Base-by-base conservation (phyloP, 805 yeast genomes). In the Cyberlindnera maritima region DNA sequence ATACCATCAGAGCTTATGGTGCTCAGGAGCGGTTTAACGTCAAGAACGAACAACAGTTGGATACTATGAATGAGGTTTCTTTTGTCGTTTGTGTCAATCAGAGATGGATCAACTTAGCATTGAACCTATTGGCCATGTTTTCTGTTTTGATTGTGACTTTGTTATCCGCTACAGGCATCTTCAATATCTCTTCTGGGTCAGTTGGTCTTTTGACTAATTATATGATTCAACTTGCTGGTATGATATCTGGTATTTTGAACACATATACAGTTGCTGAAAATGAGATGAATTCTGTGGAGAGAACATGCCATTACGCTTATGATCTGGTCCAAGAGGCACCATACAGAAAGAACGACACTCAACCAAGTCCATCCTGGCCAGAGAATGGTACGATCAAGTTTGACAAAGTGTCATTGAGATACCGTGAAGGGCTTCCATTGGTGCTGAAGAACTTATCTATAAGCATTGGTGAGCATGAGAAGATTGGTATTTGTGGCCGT, bases 241-340 rank as follows among this genome's bases (percentile, higher is more conserved):
- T 32, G 4, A 11, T 36, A 6, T 6, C 37, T 83, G 21, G 20
- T 2, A 34, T 44, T 19, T 72, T 85, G 44, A 74, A 83, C 53
- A 69, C 83, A 19, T 62, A 76, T 58, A 84, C 90, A 0, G 80
- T 80, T 59, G 74, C 81, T 21, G 92, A 86, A 58, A 85, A 84
- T 61, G 82, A 82, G 56, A 71, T 85, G 82, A 85, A 83, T 55
- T 78, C 90, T 0, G 88, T 79, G n/a, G 94, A 86, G 63, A 74
- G 95, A 63, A 63, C 85, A 26, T 69, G 76, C 48, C 77, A 81
- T 56, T 83, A 85, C 63, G 89, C 86, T 1, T 70, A 68, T 52
- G 69, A 76, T 14, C 67, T 88, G 48, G 81, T 79, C 2, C 80
- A 80, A 55, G 96, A 88, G 61, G 86, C 87, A 0, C 73, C 85